Conservation (phyloP, 331 rosid genomes). For the Cucumis variabilis region DNA sequence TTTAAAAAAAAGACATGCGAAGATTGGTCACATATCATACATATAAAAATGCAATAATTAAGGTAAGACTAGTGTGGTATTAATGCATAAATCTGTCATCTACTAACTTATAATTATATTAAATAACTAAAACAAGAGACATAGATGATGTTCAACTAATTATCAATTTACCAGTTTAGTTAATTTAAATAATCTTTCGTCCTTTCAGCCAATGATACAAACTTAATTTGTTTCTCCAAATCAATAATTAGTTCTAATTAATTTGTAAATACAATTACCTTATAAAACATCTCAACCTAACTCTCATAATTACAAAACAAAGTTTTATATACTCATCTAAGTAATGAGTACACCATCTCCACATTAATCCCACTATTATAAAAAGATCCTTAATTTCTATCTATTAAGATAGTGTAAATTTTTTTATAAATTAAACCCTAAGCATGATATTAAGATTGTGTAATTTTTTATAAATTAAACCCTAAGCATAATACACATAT, state of each 20-base stretch:
- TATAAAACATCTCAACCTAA: background rate
- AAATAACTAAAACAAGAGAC: background rate
- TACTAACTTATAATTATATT: background rate
- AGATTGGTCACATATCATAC: background rate
- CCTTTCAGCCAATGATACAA: background rate
- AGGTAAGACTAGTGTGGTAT: too few relatives aligned
- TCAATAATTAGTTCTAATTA: slow-evolving; percentile 1
- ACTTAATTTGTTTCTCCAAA: background rate
- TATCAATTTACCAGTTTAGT: background rate
- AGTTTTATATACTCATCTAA: background rate
- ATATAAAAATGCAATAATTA: too few relatives aligned
- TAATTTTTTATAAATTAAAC: too few relatives aligned
- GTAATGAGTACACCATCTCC: too few relatives aligned
- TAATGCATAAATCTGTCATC: background rate
- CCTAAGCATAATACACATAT: too few relatives aligned
- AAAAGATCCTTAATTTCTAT: too few relatives aligned
- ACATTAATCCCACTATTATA: too few relatives aligned
- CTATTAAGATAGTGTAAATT: too few relatives aligned
- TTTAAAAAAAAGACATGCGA: background rate
- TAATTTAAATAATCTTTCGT: background rate
- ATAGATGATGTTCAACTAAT: background rate
- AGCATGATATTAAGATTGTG: too few relatives aligned
- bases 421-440: too few relatives aligned
- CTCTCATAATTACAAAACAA: background rate
- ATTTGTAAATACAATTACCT: background rate